Conservation (phyloP, 306 rosid species). For the Abrus pulchellus region DNA sequence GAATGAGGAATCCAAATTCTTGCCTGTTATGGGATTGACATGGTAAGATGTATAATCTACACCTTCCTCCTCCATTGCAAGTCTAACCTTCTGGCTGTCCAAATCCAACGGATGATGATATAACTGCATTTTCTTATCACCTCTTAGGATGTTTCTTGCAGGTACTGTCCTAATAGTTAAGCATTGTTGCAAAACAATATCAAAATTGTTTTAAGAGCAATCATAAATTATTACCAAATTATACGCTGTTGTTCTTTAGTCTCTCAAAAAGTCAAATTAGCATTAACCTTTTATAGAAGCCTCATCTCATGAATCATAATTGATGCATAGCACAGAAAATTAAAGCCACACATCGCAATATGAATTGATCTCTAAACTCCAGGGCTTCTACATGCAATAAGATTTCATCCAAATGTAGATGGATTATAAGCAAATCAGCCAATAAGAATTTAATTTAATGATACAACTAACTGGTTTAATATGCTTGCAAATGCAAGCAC, state of each 20-base stretch:
- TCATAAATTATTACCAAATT: background rate
- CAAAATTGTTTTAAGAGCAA: background rate
- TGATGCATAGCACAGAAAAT: conserved; percentile 4
- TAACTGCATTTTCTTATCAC: conserved; percentile 14
- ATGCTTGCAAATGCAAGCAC: background rate
- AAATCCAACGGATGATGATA: conserved; percentile 32
- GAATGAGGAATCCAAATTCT: conserved; percentile 75
- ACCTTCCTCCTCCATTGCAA: conserved; percentile 37
- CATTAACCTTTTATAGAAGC: background rate
- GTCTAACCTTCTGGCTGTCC: conserved; percentile 31
- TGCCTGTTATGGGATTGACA: conserved; percentile 81
- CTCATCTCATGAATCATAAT: background rate
- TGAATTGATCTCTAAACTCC: background rate
- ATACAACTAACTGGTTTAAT: background rate
- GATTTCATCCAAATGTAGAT: background rate
- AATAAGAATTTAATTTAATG: background rate
- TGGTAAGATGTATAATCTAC: conserved; percentile 68
- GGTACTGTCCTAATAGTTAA: background rate
- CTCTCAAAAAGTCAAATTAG: background rate
- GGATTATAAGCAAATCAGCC: background rate
- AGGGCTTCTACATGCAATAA: background rate
- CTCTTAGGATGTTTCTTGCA: background rate
- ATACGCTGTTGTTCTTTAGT: background rate
- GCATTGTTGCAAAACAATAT: conserved; percentile 2
- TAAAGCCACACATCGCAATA: background rate